A percentile compares a stretch with the other conserved stretches of the same genome.
Conservation (phyloP, 2,329 filamentous ascomycete genomes). For the Nemania bipapillata region DNA sequence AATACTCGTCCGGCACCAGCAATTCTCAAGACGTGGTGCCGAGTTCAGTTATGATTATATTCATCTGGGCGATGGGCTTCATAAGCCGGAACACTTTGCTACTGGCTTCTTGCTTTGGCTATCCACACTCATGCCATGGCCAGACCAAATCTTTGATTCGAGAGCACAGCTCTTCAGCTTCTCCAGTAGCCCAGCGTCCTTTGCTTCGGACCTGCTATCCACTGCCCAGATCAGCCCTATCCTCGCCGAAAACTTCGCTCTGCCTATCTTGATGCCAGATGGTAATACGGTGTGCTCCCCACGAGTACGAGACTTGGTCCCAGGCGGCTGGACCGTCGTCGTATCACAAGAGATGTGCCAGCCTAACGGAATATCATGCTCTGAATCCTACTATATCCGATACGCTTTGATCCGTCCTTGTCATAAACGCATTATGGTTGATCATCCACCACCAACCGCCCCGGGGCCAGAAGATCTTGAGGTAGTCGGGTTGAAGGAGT, state of each 20-base stretch:
- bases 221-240: conserved; percentile 29
- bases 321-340: conserved; percentile 27
- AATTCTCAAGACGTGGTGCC: neutral
- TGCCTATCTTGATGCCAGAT: conserved; percentile 1
- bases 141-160: neutral
- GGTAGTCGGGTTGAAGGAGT: too few relatives aligned
- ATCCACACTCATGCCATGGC: conserved; percentile 11
- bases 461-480: too few relatives aligned
- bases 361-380: neutral
- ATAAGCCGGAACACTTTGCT: conserved; percentile 34
- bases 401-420: conserved; percentile 33
- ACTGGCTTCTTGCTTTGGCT: conserved; percentile 31
- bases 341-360: conserved; percentile 14
- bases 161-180: conserved; percentile 30
- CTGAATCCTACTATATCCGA: conserved; percentile 5
- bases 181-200: conserved; percentile 31
- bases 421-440: conserved; percentile 8
- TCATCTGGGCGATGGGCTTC: conserved; percentile 31
- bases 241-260: conserved; percentile 29
- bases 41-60: conserved; percentile 16
- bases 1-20: conserved; percentile 24
- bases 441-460: too few relatives aligned
- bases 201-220: conserved; percentile 6
- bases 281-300: neutral
- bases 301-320: conserved; percentile 27